phyloP scores from a whole-genome alignment of 805 yeast genomes.

The Hanseniaspora nectarophila region DNA sequence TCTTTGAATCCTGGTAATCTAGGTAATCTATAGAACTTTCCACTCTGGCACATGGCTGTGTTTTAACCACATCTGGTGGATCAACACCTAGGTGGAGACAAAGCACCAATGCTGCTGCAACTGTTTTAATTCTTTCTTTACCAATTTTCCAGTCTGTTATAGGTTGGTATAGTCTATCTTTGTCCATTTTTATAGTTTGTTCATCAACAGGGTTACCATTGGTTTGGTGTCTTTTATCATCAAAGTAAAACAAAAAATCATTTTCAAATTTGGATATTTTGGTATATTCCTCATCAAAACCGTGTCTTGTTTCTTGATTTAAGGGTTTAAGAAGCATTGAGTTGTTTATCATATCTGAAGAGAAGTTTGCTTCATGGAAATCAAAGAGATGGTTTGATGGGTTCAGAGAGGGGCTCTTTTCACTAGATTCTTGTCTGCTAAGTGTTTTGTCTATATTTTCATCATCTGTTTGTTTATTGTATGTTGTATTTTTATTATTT shows the following conservation, averaged over 20 bases:
- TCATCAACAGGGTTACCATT: slow-evolving; percentile 67
- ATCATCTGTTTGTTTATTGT: not conserved
- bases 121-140: slow-evolving; percentile 83
- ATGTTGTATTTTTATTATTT: not conserved
- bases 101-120: slow-evolving; percentile 80
- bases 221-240: slow-evolving; percentile 83
- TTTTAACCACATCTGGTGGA: slow-evolving; percentile 89
- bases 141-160: slow-evolving; percentile 84
- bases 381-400: not conserved
- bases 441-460: not conserved
- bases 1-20: slow-evolving; percentile 67
- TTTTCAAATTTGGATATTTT: slow-evolving; percentile 45
- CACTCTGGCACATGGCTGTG: slow-evolving; percentile 80
- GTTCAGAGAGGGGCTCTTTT: not conserved
- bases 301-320: slow-evolving; percentile 53
- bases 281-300: slow-evolving; percentile 46
- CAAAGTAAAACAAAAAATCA: slow-evolving; percentile 72
- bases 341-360: not conserved
- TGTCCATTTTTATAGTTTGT: slow-evolving; percentile 37
- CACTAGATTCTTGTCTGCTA: not conserved
- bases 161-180: slow-evolving; percentile 47
- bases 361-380: not conserved
- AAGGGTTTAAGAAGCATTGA: slow-evolving; percentile 33
- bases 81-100: slow-evolving; percentile 91
- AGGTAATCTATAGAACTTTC: slow-evolving; percentile 94